Base-by-base conservation (phyloP, 116 monocot genomes). In the Zostera marina region DNA sequence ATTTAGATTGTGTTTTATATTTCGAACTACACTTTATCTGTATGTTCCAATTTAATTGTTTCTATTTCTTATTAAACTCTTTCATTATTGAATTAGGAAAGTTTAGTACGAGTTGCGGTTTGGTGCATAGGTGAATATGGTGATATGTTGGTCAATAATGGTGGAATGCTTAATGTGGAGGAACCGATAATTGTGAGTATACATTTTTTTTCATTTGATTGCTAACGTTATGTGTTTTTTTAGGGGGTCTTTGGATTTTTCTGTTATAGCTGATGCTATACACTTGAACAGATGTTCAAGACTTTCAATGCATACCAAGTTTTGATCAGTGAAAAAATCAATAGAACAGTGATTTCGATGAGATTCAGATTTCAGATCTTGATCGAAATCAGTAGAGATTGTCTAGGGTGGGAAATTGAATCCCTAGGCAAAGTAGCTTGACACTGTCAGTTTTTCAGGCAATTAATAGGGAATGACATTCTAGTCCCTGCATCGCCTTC, bases 51-150 rank as follows among this genome's bases (percentile, higher is more conserved):
- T 11, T 59, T 16, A 32, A 32, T 32, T 3, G 5, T 32, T 32
- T 32, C 32, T 32, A 32, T 32, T 32, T 58, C 47, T 43, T 62
- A 12, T 23, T 46, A 24, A 69, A 13, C 44, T 14, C 9, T 57
- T 7, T 58, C 39, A 23, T 47, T 61, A 20, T 45, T 46, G 20
- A 63, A 59, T 42, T 56, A 99, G 99, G 79, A 74, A 74, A 79
- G 74, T 69, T 79, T 99, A 65, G 91, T 77, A 38, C 74, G 87
- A 63, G 91, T 91, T 11, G 81, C 87, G 52, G 74, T 99, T 20
- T 99, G 99, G 99, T 99, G 99, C 66, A 84, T 99, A 67, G 99
- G 99, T 57, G 99, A 99, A 73, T 99, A 99, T 72, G 91, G 99
- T 54, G 99, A 99, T 41, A 83, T 99, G 91, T 55, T 99, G 51